These are phyloP conservation scores for Penicillium manginii DNA, from an alignment of 495 filamentous ascomycete species.

Conservation along the genomic window DNA sequence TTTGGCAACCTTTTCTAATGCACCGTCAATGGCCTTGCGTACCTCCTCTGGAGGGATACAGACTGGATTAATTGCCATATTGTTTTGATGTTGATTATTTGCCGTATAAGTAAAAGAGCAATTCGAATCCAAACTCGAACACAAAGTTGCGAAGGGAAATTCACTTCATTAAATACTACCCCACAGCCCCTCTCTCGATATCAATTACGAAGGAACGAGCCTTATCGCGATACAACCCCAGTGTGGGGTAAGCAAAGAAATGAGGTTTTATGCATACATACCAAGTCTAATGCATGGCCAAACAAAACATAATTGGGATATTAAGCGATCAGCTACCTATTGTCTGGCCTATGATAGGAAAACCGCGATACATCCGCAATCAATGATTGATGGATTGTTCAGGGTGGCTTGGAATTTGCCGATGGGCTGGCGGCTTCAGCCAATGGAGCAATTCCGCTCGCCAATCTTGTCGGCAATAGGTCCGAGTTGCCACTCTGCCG, in stretches of 20 bases:
- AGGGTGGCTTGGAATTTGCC: slow-evolving; percentile 3
- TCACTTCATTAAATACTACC: background rate
- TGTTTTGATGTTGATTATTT: background rate
- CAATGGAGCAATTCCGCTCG: slow-evolving; percentile 4
- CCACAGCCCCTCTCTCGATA: background rate
- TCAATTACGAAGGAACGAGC: background rate
- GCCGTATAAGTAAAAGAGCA: background rate
- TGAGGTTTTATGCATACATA: background rate
- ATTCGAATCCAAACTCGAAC: background rate
- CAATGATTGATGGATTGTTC: background rate
- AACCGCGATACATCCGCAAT: background rate
- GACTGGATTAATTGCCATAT: background rate
- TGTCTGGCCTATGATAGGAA: background rate
- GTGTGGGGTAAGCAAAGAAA: background rate
- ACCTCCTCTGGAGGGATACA: slow-evolving; percentile 2
- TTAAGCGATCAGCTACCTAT: background rate
- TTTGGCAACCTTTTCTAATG: background rate
- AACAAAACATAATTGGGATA: background rate
- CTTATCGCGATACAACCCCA: slow-evolving; percentile 1
- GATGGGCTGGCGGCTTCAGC: background rate
- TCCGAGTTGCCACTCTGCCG: slow-evolving; percentile 2
- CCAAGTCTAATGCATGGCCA: background rate
- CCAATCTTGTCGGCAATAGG: slow-evolving; percentile 5
- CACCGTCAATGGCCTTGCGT: background rate
- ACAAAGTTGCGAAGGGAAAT: background rate